phyloP scores from a whole-genome alignment of 2,329 filamentous ascomycete species.

The Chrysoporthe cubensis region DNA sequence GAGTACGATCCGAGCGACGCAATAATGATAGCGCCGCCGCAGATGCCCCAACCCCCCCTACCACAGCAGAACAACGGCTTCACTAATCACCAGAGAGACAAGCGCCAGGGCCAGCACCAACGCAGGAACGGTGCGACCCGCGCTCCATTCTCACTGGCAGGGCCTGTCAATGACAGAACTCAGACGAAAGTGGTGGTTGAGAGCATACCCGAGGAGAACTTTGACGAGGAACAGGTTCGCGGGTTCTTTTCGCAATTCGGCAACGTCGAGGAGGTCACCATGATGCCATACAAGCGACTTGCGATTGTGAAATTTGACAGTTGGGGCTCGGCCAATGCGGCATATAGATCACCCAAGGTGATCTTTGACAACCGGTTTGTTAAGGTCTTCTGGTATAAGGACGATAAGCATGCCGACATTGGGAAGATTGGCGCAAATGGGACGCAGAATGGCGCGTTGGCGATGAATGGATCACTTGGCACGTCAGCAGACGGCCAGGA shows the following conservation, averaged over 20 bases:
- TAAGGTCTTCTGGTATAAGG: conserved; percentile 78
- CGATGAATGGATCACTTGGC: conserved; percentile 30
- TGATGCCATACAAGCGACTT: conserved; percentile 68
- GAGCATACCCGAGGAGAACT: conserved; percentile 74
- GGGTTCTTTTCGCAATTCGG: conserved; percentile 76
- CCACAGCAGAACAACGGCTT: conserved; percentile 30
- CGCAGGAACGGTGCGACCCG: conserved; percentile 42
- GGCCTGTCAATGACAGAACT: conserved; percentile 63
- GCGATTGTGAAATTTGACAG: conserved; percentile 72
- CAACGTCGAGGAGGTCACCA: conserved; percentile 62
- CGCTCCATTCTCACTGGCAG: conserved; percentile 66
- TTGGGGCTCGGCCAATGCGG: conserved; percentile 68
- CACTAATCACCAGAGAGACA: conserved; percentile 39
- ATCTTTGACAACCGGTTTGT: conserved; percentile 88
- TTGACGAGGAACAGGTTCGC: conserved; percentile 66
- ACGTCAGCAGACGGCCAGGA: conserved; percentile 42
- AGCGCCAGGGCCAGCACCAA: conserved; percentile 41
- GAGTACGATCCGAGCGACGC: conserved; percentile 56
- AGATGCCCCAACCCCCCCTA: conserved; percentile 19
- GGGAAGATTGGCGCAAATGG: conserved; percentile 38
- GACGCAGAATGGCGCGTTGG: conserved; percentile 34
- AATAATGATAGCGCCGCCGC: conserved; percentile 26
- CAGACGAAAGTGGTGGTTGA: conserved; percentile 76
- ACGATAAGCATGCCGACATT: conserved; percentile 45
- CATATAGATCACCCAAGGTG: conserved; percentile 76